Evolutionary conservation across 306 rosid species (phyloP).

Genomic region (Sechiopsis laciniata): DNA sequence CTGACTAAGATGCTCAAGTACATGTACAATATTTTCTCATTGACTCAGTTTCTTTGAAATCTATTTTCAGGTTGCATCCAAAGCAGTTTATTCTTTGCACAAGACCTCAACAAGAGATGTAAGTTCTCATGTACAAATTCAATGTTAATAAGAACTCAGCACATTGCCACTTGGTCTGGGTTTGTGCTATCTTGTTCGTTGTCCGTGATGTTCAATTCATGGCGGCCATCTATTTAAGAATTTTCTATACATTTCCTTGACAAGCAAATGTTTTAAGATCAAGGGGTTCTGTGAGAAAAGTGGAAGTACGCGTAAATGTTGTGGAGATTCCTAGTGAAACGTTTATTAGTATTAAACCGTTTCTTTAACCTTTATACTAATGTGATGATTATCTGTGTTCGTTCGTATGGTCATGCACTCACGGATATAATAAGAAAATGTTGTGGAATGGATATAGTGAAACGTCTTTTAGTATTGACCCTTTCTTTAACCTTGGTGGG

Average conservation of each 20-base stretch:
- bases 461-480: too few relatives aligned
- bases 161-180: neutral
- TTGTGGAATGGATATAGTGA: neutral
- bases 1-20: slow-evolving; percentile 13
- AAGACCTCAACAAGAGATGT: slow-evolving; percentile 90
- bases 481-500: neutral
- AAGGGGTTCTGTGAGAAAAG: too few relatives aligned
- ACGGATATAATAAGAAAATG: neutral
- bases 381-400: too few relatives aligned
- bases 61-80: slow-evolving; percentile 61
- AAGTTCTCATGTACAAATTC: slow-evolving; percentile 33
- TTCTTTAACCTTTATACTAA: too few relatives aligned
- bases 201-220: neutral
- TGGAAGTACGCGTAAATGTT: too few relatives aligned
- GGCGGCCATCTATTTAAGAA: neutral
- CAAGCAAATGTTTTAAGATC: too few relatives aligned
- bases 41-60: slow-evolving; percentile 22
- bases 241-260: too few relatives aligned
- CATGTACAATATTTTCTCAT: neutral
- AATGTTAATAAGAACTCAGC: neutral
- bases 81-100: slow-evolving; percentile 88
- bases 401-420: too few relatives aligned
- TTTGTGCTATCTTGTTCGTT: neutral
- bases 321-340: too few relatives aligned
- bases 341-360: too few relatives aligned